Percentiles rank a stretch among this genome's conserved stretches.
Conservation (phyloP, 306 rosid species). For the Pyrus betulifolia region DNA sequence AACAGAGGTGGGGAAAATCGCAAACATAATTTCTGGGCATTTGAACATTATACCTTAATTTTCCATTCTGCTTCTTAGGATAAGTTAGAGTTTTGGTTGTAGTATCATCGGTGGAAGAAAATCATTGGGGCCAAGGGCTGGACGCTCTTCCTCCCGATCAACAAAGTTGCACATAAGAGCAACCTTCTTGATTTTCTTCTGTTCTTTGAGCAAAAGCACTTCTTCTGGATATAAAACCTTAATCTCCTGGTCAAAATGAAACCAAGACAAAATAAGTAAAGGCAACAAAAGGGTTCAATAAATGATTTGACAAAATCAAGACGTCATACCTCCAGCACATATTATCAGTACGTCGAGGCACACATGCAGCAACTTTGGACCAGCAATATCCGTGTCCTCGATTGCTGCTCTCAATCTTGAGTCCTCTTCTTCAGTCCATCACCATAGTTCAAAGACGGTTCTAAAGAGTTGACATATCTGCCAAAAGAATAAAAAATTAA, state of each 20-base stretch:
- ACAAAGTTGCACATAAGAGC: constrained; percentile 66
- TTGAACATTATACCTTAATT: constrained; percentile 33
- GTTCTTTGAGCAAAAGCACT: constrained; percentile 58
- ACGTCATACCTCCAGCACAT: constrained; percentile 78
- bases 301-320: background rate
- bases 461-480: constrained; percentile 82
- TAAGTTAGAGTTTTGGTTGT: constrained; percentile 16
- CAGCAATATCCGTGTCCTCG: constrained; percentile 66
- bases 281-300: background rate
- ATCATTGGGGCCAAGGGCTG: constrained; percentile 55
- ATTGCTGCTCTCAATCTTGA: constrained; percentile 62
- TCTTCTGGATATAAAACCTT: constrained; percentile 60
- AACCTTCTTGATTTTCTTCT: constrained; percentile 53
- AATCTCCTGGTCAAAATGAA: constrained; percentile 63
- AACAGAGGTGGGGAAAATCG: background rate
- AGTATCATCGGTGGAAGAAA: constrained; percentile 44
- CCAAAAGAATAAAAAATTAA: constrained; percentile 23
- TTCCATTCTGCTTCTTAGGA: constrained; percentile 26
- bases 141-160: constrained; percentile 83
- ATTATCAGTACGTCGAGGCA: constrained; percentile 83
- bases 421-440: constrained; percentile 88
- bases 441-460: constrained; percentile 70
- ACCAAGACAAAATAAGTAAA: background rate
- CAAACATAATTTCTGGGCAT: background rate
- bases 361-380: constrained; percentile 82